phyloP scores from a whole-genome alignment of 352 stramenopile genomes.

The Saprolegnia diclina region DNA sequence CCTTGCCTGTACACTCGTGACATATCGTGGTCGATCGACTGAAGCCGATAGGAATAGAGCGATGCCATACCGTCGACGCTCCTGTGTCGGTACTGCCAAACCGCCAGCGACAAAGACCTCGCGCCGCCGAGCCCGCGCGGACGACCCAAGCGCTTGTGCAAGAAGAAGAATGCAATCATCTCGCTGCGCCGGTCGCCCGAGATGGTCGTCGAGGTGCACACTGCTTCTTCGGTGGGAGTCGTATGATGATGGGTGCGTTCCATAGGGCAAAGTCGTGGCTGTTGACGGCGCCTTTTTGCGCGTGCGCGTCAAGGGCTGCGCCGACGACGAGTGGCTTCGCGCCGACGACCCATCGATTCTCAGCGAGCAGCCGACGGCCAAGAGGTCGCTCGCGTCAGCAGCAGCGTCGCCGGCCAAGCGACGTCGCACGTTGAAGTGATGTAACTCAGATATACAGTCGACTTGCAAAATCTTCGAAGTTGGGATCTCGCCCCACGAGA shows the following conservation, averaged over 20 bases:
- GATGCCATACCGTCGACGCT: slow-evolving; percentile 45
- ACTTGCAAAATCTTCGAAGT: too few relatives aligned
- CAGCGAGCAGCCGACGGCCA: background rate
- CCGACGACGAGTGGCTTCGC: slow-evolving; percentile 17
- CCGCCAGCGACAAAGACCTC: slow-evolving; percentile 28
- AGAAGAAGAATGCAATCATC: slow-evolving; percentile 4
- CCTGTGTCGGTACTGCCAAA: slow-evolving; percentile 46
- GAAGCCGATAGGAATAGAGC: slow-evolving; percentile 26
- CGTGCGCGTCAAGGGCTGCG: slow-evolving; percentile 57
- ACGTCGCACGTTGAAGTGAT: background rate
- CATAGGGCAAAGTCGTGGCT: slow-evolving; percentile 42
- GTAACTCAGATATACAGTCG: too few relatives aligned
- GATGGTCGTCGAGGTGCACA: slow-evolving; percentile 30
- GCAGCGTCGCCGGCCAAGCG: background rate
- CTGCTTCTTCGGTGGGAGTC: too few relatives aligned
- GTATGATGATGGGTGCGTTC: too few relatives aligned
- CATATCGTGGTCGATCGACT: background rate
- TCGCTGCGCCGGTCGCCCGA: slow-evolving; percentile 2
- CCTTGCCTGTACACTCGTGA: slow-evolving; percentile 30
- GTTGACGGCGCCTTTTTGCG: slow-evolving; percentile 71
- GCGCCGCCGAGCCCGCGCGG: slow-evolving; percentile 25
- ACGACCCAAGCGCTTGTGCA: slow-evolving; percentile 23
- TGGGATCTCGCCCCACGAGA: too few relatives aligned
- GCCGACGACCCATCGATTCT: slow-evolving; percentile 1
- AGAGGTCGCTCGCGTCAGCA: background rate